Conservation (phyloP, 1,139 yeast species). For the Lodderomyces elongisporus region DNA sequence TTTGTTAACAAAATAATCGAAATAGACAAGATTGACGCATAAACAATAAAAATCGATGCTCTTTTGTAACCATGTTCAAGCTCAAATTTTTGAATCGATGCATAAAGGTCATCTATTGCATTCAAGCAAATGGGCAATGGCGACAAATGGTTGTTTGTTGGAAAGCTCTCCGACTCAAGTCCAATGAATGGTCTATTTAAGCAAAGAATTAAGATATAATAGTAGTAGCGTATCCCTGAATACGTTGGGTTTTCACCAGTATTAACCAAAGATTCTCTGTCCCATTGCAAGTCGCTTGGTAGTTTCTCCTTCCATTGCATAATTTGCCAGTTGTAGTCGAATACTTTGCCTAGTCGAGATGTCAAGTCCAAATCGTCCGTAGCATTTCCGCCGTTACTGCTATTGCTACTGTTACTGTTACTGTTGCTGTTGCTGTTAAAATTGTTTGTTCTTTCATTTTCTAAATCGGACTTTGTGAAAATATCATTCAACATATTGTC, state of each 20-base stretch:
- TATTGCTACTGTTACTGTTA: not conserved
- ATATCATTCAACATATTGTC: constrained; percentile 53
- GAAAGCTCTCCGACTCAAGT: constrained; percentile 11
- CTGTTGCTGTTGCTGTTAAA: too few relatives aligned
- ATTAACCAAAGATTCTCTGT: constrained; percentile 31
- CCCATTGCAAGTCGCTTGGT: constrained; percentile 50
- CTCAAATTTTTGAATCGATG: constrained; percentile 33
- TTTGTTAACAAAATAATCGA: constrained; percentile 41
- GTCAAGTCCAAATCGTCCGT: constrained; percentile 27
- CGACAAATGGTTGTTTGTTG: constrained; percentile 17
- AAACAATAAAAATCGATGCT: constrained; percentile 44
- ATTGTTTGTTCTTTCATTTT: constrained; percentile 19
- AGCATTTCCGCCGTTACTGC: too few relatives aligned
- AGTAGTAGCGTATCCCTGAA: constrained; percentile 52
- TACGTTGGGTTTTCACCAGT: constrained; percentile 49
- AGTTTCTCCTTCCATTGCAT: constrained; percentile 45
- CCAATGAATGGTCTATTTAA: constrained; percentile 57
- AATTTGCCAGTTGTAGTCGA: constrained; percentile 45
- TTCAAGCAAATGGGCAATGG: constrained; percentile 33
- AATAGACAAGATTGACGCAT: constrained; percentile 43
- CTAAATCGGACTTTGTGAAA: constrained; percentile 33
- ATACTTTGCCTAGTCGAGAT: constrained; percentile 35
- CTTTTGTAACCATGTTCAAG: constrained; percentile 38
- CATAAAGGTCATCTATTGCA: constrained; percentile 40
- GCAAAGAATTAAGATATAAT: constrained; percentile 52